Evolutionary conservation across 768 basidiomycete species (phyloP).

Genomic region (Suillus tomentosus): DNA sequence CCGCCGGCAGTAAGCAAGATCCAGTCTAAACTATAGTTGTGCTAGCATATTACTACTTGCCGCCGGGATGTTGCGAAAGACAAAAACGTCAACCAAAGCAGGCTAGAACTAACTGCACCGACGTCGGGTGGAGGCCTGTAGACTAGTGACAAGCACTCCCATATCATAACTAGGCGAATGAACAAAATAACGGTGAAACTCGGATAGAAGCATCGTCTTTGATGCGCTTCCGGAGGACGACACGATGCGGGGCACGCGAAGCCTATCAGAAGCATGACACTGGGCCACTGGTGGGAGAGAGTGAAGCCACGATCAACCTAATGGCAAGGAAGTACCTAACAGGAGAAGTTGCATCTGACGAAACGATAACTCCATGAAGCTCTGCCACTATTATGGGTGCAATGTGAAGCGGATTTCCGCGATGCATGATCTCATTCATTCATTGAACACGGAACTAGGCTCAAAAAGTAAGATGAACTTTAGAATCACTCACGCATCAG

Average conservation of each 20-base stretch:
- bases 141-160: neutral
- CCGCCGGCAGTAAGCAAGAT: conserved; percentile 2
- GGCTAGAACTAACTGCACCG: neutral
- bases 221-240: neutral
- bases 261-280: conserved; percentile 1
- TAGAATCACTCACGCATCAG: conserved; percentile 64
- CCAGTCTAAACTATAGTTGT: neutral
- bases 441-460: neutral
- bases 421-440: neutral
- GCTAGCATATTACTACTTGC: conserved; percentile 1
- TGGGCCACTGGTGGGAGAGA: neutral
- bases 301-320: neutral
- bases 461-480: neutral
- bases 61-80: conserved; percentile 2
- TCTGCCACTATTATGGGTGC: neutral
- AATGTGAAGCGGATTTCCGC: neutral
- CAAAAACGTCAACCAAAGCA: neutral
- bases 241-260: neutral
- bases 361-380: neutral
- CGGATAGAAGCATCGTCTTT: neutral
- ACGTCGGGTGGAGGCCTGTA: neutral
- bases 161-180: neutral
- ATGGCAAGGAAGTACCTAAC: neutral
- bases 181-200: too few relatives aligned
- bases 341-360: neutral